Percentiles rank a stretch among this genome's conserved stretches.
phyloP scores from a whole-genome alignment of 2,329 filamentous ascomycete genomes.

The Sporothrix euskadiensis region DNA sequence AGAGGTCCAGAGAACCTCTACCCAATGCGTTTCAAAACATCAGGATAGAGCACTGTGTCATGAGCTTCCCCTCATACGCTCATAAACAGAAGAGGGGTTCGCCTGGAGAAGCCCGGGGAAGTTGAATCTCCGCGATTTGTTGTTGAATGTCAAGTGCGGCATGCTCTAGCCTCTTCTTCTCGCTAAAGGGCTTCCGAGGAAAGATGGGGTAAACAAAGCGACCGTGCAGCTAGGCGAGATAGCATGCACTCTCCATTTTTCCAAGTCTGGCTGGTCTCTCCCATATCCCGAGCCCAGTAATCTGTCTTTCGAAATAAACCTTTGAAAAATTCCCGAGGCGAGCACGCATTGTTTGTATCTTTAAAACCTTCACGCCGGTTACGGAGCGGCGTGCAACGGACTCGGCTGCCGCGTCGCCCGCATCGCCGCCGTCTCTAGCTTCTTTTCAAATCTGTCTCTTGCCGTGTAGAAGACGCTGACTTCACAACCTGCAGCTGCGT shows the following conservation, averaged over 20 bases:
- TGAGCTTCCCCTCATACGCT: neutral
- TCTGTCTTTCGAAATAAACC: too few species aligned
- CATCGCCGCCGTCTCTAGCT: neutral
- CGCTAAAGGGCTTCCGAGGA: conserved; percentile 20
- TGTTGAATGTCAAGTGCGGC: neutral
- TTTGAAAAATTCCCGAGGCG: too few species aligned
- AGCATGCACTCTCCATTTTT: neutral
- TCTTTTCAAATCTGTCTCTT: neutral
- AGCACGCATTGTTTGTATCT: too few species aligned
- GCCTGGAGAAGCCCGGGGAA: neutral
- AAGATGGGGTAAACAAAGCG: conserved; percentile 14
- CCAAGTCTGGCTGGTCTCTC: too few species aligned
- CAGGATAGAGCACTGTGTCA: neutral
- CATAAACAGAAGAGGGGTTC: neutral
- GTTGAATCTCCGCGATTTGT: conserved; percentile 7
- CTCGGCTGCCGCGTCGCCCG: neutral
- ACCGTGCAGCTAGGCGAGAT: neutral
- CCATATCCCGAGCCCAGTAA: too few species aligned
- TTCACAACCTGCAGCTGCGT: conserved; percentile 18
- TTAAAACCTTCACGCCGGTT: neutral
- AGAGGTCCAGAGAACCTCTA: neutral
- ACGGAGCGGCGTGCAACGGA: neutral
- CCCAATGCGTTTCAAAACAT: neutral
- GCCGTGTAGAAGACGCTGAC: conserved; percentile 11
- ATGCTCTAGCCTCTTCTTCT: neutral